A percentile compares a stretch with the other conserved stretches of the same genome.
Conservation (phyloP, 2,329 filamentous ascomycete species). For the Colletotrichum siamense region DNA sequence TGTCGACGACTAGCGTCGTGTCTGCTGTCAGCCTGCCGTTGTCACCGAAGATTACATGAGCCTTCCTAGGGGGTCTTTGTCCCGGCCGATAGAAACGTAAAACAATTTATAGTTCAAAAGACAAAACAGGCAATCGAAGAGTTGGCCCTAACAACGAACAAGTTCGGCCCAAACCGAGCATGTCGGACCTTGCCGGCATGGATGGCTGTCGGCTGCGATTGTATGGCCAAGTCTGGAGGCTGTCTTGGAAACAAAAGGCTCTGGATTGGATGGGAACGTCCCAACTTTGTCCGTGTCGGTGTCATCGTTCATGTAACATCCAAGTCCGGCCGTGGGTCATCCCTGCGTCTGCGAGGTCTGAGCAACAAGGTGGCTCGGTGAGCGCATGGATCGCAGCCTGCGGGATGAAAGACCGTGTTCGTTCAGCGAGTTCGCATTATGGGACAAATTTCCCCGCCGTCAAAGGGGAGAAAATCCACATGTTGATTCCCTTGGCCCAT, state of each 20-base stretch:
- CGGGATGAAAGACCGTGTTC: background rate
- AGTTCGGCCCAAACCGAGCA: constrained; percentile 1
- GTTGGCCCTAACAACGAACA: background rate
- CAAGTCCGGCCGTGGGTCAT: background rate
- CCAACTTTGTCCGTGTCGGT: background rate
- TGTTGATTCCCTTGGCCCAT: background rate
- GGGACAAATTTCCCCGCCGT: background rate
- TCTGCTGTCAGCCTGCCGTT: background rate
- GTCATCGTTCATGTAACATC: background rate
- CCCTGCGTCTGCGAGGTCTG: background rate
- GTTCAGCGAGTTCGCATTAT: background rate
- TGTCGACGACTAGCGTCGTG: background rate
- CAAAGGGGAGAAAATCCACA: background rate
- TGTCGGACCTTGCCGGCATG: background rate
- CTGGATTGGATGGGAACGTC: background rate
- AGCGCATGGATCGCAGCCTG: background rate
- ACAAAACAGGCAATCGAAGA: background rate
- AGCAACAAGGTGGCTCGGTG: background rate
- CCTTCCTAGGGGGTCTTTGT: background rate
- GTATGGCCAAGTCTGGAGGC: background rate
- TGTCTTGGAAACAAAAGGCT: background rate
- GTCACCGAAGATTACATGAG: background rate
- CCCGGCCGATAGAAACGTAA: background rate
- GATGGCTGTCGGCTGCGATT: background rate
- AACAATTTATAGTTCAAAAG: background rate